Conservation (phyloP, 2,329 filamentous ascomycete species). For the Aspergillus persii region DNA sequence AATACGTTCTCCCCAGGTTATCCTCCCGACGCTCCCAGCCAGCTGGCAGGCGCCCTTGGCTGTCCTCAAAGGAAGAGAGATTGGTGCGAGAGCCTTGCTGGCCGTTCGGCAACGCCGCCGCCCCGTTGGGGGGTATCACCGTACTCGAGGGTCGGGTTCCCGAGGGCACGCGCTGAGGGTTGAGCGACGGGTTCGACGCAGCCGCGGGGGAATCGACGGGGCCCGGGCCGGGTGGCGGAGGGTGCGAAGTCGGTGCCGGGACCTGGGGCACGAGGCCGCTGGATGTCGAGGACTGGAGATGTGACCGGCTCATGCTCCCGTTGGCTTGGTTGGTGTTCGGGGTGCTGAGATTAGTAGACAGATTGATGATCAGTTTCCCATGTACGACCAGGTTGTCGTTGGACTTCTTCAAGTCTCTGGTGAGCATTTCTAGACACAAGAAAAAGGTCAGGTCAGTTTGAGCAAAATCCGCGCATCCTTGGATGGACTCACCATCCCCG, state of each 20-base stretch:
- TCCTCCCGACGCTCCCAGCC: conserved; percentile 97
- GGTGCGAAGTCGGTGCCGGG: conserved; percentile 23
- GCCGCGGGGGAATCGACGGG: conserved; percentile 30
- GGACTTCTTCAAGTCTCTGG: conserved; percentile 92
- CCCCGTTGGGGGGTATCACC: conserved; percentile 41
- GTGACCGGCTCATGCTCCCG: conserved; percentile 33
- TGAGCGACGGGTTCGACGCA: conserved; percentile 34
- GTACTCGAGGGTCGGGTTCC: conserved; percentile 38
- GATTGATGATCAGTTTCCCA: conserved; percentile 93
- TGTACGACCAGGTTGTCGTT: conserved; percentile 97
- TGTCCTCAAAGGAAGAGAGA: conserved; percentile 92
- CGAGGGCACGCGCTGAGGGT: conserved; percentile 34
- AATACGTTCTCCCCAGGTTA: conserved; percentile 91
- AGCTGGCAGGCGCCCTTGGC: conserved; percentile 84
- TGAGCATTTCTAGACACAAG: conserved; percentile 77
- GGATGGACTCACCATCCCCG: conserved; percentile 71
- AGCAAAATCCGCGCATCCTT: no score
- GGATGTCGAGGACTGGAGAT: conserved; percentile 36
- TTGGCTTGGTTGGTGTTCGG: conserved; percentile 60
- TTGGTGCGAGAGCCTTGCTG: conserved; percentile 50
- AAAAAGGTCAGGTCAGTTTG: conserved; percentile 11
- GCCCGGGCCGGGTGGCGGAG: conserved; percentile 26
- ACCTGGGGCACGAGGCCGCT: conserved; percentile 39
- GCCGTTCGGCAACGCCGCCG: conserved; percentile 33
- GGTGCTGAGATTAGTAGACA: conserved; percentile 81